These are phyloP conservation scores for Ustilago crameri DNA, from an alignment of 1,284 basidiomycete species.

Conservation along the genomic window DNA sequence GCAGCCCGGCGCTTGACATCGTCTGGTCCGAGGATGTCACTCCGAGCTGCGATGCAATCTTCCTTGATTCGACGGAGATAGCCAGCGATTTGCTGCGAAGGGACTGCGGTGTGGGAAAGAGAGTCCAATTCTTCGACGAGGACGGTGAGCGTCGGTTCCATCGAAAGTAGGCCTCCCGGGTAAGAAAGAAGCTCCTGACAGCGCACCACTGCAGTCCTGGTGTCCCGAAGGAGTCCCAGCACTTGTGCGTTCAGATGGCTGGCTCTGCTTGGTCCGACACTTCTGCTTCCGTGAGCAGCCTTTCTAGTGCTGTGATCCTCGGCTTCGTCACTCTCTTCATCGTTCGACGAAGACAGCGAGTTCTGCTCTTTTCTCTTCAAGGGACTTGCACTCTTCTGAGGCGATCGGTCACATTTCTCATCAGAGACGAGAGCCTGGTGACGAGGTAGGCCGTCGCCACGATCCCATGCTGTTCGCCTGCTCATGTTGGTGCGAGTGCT, in stretches of 20 bases:
- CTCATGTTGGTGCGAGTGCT: too few relatives aligned
- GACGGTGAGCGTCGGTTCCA: not conserved
- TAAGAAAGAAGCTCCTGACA: slow-evolving; percentile 1
- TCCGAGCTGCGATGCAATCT: slow-evolving; percentile 2
- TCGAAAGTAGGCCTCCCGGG: not conserved
- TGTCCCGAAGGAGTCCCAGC: slow-evolving; percentile 9
- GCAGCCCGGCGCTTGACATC: slow-evolving; percentile 4
- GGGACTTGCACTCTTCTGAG: too few relatives aligned
- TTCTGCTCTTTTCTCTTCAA: too few relatives aligned
- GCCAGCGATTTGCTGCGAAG: slow-evolving; percentile 5
- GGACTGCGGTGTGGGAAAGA: not conserved
- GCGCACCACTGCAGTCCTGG: not conserved
- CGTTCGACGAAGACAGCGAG: too few relatives aligned
- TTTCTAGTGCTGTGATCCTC: too few relatives aligned
- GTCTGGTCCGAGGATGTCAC: not conserved
- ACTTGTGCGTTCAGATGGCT: not conserved
- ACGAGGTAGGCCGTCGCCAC: too few relatives aligned
- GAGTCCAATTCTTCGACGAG: slow-evolving; percentile 6
- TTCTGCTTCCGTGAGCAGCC: too few relatives aligned
- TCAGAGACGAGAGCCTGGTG: too few relatives aligned
- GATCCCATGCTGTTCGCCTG: too few relatives aligned
- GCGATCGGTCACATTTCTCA: too few relatives aligned
- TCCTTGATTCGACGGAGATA: slow-evolving; percentile 11
- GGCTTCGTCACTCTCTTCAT: too few relatives aligned
- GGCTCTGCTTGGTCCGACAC: too few relatives aligned